Percentiles rank a stretch among this genome's conserved stretches.
These are phyloP conservation scores for Papiliotrema nemorosa DNA, from an alignment of 1,284 basidiomycete genomes.

Conservation along the genomic window DNA sequence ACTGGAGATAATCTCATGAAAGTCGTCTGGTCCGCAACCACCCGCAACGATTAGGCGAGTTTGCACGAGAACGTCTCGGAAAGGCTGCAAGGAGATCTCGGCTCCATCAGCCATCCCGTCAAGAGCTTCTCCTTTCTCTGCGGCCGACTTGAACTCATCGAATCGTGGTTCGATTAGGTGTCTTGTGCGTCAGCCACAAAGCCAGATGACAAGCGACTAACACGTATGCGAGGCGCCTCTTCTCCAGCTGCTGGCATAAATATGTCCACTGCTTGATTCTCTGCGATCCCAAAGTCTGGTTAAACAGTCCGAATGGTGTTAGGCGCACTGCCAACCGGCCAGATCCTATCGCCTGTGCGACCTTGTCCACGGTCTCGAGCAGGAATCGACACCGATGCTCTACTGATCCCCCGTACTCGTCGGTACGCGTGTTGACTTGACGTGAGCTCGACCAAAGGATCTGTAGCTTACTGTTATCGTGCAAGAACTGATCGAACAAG, in stretches of 20 bases:
- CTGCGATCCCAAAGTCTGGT: conserved; percentile 25
- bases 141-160: conserved; percentile 28
- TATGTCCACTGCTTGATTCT: conserved; percentile 34
- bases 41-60: conserved; percentile 32
- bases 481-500: conserved; percentile 30
- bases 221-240: conserved; percentile 21
- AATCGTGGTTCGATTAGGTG: conserved; percentile 37
- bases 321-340: conserved; percentile 31
- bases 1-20: conserved; percentile 10
- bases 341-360: conserved; percentile 24
- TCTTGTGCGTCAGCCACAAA: conserved; percentile 3
- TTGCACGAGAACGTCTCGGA: conserved; percentile 18
- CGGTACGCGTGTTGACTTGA: conserved; percentile 23
- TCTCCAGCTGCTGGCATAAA: conserved; percentile 23
- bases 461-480: conserved; percentile 16
- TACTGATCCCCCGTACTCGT: conserved; percentile 31
- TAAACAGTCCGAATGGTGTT: conserved; percentile 37
- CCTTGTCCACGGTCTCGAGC: conserved; percentile 24
- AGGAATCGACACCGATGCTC: conserved; percentile 27
- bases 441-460: neutral
- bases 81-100: conserved; percentile 26
- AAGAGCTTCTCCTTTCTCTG: conserved; percentile 13
- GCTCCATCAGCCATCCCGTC: conserved; percentile 6
- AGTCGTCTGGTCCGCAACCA: conserved; percentile 26
- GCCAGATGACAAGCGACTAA: neutral